phyloP scores from a whole-genome alignment of 1,284 basidiomycete genomes.

The Ceratobasidium sp. region DNA sequence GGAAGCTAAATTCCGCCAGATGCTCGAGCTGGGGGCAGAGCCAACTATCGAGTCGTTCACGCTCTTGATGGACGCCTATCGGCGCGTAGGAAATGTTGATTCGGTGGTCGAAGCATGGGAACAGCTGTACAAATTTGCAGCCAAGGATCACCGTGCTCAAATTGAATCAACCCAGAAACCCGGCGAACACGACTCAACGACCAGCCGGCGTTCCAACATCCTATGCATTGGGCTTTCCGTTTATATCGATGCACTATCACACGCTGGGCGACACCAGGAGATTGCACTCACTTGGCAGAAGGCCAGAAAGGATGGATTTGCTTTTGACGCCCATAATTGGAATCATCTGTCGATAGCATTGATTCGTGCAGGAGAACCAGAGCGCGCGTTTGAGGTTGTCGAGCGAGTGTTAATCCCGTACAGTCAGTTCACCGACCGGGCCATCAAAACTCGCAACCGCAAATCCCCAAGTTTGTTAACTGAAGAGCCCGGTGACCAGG shows the following conservation, averaged over 20 bases:
- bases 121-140: slow-evolving; percentile 64
- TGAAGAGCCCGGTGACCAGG: slow-evolving; percentile 1
- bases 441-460: slow-evolving; percentile 26
- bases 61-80: slow-evolving; percentile 76
- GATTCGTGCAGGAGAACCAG: slow-evolving; percentile 76
- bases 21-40: slow-evolving; percentile 60
- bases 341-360: slow-evolving; percentile 82
- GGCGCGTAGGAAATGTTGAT: slow-evolving; percentile 63
- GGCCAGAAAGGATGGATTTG: slow-evolving; percentile 71
- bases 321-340: slow-evolving; percentile 91
- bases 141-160: slow-evolving; percentile 45
- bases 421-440: slow-evolving; percentile 47
- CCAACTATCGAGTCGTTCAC: slow-evolving; percentile 67
- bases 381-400: slow-evolving; percentile 81
- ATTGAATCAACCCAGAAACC: slow-evolving; percentile 38
- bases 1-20: slow-evolving; percentile 63
- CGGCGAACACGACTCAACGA: slow-evolving; percentile 40
- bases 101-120: slow-evolving; percentile 72
- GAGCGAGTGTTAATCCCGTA: slow-evolving; percentile 78
- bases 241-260: slow-evolving; percentile 77
- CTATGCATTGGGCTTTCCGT: slow-evolving; percentile 84
- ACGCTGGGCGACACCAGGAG: slow-evolving; percentile 64
- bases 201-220: slow-evolving; percentile 54
- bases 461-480: slow-evolving; percentile 23
- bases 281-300: slow-evolving; percentile 73